phyloP scores from a whole-genome alignment of 2,329 filamentous ascomycete species.

The Tolypocladium endophyticum region DNA sequence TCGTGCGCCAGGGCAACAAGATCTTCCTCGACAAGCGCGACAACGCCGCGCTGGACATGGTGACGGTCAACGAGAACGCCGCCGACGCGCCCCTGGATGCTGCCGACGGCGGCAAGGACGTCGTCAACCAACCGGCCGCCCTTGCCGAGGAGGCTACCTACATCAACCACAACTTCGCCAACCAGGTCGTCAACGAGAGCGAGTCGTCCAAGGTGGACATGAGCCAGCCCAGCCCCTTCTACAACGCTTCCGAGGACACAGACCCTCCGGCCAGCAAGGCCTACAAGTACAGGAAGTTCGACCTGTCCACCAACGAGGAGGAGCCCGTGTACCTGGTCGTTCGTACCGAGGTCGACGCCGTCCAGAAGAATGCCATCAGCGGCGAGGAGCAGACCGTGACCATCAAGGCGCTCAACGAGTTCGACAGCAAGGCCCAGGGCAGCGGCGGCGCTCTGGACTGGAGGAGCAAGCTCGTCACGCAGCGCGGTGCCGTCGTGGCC shows the following conservation, averaged over 20 bases:
- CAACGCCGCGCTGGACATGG: constrained; percentile 88
- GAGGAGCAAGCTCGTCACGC: constrained; percentile 86
- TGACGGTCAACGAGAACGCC: constrained; percentile 98
- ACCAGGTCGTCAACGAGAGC: constrained; percentile 85
- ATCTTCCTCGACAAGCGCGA: constrained; percentile 98
- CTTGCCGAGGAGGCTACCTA: constrained; percentile 96
- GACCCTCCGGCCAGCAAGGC: constrained; percentile 91
- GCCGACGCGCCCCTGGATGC: constrained; percentile 87
- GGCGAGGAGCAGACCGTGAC: constrained; percentile 87
- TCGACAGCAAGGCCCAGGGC: constrained; percentile 95
- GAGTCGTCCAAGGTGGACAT: constrained; percentile 72
- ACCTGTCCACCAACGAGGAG: constrained; percentile 88
- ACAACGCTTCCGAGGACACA: constrained; percentile 85
- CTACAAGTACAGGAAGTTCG: constrained; percentile 97
- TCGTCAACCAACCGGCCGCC: constrained; percentile 85
- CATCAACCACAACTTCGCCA: constrained; percentile 99
- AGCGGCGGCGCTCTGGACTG: constrained; percentile 93
- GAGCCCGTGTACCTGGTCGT: constrained; percentile 89
- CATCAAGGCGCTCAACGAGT: constrained; percentile 97
- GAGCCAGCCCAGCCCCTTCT: constrained; percentile 89
- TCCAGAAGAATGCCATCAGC: constrained; percentile 87
- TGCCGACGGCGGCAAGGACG: constrained; percentile 85
- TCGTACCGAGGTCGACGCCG: constrained; percentile 88
- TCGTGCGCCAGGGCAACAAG: constrained; percentile 87
- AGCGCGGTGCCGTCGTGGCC: constrained; percentile 92